A percentile compares a stretch with the other conserved stretches of the same genome.
Conservation (phyloP, 306 rosid species). For the Hippophae rhamnoides region DNA sequence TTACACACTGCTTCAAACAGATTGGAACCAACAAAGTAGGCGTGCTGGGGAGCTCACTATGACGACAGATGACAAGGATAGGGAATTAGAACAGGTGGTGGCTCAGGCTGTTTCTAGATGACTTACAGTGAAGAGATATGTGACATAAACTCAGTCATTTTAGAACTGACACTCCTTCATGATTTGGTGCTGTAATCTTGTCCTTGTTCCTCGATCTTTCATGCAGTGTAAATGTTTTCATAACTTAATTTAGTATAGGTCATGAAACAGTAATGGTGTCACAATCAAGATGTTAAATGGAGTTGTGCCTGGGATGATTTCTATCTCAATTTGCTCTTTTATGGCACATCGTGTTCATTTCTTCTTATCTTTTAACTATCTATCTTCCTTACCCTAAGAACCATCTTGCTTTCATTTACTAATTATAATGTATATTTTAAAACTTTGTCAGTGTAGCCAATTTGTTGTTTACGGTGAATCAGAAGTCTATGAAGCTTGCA, state of each 20-base stretch:
- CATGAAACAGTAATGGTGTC: too few relatives aligned
- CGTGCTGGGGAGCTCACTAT: conserved; percentile 51
- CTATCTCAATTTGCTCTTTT: too few relatives aligned
- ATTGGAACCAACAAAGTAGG: conserved; percentile 57
- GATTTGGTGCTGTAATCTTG: too few relatives aligned
- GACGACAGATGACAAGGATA: conserved; percentile 8
- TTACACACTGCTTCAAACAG: conserved; percentile 46
- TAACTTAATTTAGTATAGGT: too few relatives aligned
- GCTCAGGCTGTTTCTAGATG: conserved; percentile 1
- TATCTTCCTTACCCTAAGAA: background rate
- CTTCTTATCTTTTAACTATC: too few relatives aligned
- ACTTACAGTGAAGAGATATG: background rate
- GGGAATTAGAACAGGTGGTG: background rate
- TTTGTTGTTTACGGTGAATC: conserved; percentile 74
- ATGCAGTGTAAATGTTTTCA: too few relatives aligned
- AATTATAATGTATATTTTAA: background rate
- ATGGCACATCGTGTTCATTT: too few relatives aligned
- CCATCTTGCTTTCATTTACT: background rate
- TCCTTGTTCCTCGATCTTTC: too few relatives aligned
- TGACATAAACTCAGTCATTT: too few relatives aligned
- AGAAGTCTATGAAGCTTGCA: conserved; percentile 84
- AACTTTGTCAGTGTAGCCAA: conserved; percentile 53
- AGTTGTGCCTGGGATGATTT: too few relatives aligned
- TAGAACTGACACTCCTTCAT: too few relatives aligned
- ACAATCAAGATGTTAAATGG: too few relatives aligned